Evolutionary conservation across 257 asterid species (phyloP).

Genomic region (Ballota nigra): DNA sequence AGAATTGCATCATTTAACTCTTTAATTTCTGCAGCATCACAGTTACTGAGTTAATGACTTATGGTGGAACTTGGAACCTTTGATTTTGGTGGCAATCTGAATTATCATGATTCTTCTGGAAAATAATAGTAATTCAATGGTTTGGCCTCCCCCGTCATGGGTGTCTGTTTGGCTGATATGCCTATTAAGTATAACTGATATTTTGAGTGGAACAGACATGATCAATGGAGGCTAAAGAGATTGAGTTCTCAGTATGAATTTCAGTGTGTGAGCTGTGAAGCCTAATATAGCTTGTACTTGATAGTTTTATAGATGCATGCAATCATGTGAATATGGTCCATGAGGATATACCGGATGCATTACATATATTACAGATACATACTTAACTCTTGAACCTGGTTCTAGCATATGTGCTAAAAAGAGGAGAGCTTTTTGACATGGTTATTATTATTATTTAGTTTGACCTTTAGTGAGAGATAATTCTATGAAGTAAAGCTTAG

Average conservation of each 20-base stretch:
- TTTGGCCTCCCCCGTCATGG: neutral
- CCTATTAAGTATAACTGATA: neutral
- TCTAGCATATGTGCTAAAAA: neutral
- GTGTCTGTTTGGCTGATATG: neutral
- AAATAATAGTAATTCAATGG: neutral
- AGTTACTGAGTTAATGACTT: neutral
- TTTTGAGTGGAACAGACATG: neutral
- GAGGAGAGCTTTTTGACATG: slow-evolving; percentile 4
- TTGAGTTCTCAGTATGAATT: neutral
- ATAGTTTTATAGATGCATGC: slow-evolving; percentile 2
- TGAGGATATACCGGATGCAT: neutral
- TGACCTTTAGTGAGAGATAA: neutral
- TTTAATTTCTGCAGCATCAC: neutral
- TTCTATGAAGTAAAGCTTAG: neutral
- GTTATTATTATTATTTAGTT: neutral
- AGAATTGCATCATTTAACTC: neutral
- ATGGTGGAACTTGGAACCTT: neutral
- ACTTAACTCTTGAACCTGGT: slow-evolving; percentile 10
- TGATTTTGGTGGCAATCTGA: neutral
- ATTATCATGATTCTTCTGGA: neutral
- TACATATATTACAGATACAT: neutral
- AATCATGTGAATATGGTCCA: slow-evolving; percentile 15
- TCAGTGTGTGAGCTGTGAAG: neutral
- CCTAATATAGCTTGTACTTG: neutral
- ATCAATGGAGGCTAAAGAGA: slow-evolving; percentile 7